Conservation (phyloP, 345 rosid species). For the Eucalyptus brandiana region DNA sequence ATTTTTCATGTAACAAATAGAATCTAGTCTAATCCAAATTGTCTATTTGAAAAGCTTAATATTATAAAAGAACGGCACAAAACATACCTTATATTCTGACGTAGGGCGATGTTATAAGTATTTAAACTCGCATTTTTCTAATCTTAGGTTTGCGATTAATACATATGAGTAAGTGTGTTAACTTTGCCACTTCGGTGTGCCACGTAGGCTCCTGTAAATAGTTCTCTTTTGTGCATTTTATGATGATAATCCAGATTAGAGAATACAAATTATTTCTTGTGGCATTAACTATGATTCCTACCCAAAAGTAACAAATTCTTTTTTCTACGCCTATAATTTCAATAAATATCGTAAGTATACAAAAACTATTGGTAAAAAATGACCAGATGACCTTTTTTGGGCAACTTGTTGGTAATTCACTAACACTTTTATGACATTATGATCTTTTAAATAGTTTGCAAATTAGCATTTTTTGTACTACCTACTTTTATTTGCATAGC, state of each 20-base stretch:
- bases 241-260: background rate
- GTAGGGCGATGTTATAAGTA: too few relatives aligned
- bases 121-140: too few relatives aligned
- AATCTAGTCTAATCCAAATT: too few relatives aligned
- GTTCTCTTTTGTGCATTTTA: background rate
- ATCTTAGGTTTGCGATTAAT: background rate
- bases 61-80: too few relatives aligned
- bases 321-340: background rate
- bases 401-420: background rate
- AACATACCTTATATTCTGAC: too few relatives aligned
- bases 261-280: background rate
- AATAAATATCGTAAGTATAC: background rate
- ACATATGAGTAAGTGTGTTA: background rate
- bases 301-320: background rate
- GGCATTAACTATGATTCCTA: background rate
- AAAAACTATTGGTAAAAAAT: too few relatives aligned
- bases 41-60: too few relatives aligned
- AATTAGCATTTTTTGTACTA: background rate
- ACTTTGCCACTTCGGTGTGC: background rate
- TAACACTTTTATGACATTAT: background rate
- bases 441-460: background rate
- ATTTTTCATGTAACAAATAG: too few relatives aligned
- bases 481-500: background rate
- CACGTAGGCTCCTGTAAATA: background rate
- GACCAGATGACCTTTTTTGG: background rate